A percentile compares a stretch with the other conserved stretches of the same genome.
Conservation (phyloP, 2,329 filamentous ascomycete genomes). For the Fusarium albidum region DNA sequence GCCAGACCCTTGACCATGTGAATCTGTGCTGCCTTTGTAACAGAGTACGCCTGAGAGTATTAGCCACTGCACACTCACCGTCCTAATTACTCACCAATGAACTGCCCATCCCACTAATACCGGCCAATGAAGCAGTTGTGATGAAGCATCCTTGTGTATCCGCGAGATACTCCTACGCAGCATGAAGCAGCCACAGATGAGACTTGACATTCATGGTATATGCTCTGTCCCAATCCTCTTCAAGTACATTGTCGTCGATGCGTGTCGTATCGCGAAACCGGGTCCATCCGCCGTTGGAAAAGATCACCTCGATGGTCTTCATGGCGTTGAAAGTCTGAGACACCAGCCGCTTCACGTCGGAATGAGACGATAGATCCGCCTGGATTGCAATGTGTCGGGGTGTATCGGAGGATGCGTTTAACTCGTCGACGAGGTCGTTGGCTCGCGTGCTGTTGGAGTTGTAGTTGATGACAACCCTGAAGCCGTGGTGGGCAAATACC, state of each 20-base stretch:
- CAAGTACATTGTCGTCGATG: slow-evolving; percentile 60
- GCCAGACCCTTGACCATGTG: slow-evolving; percentile 64
- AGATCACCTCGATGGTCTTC: slow-evolving; percentile 72
- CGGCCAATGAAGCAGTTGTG: slow-evolving; percentile 69
- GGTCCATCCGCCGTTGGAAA: slow-evolving; percentile 74
- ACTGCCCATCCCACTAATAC: slow-evolving; percentile 68
- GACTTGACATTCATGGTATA: slow-evolving; percentile 69
- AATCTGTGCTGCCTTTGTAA: slow-evolving; percentile 77
- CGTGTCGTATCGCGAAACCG: slow-evolving; percentile 52
- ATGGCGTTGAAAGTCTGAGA: slow-evolving; percentile 64
- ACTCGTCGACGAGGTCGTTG: slow-evolving; percentile 61
- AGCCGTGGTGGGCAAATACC: slow-evolving; percentile 72
- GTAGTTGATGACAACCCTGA: slow-evolving; percentile 78
- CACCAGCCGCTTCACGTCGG: slow-evolving; percentile 67
- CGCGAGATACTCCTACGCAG: slow-evolving; percentile 60
- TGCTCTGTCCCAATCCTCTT: slow-evolving; percentile 65
- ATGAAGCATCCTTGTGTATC: slow-evolving; percentile 66
- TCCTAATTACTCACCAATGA: slow-evolving; percentile 52
- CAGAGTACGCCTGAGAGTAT: slow-evolving; percentile 67
- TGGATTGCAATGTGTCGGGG: slow-evolving; percentile 54
- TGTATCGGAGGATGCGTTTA: slow-evolving; percentile 51
- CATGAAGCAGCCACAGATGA: slow-evolving; percentile 66
- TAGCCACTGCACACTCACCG: background rate
- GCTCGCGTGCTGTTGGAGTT: slow-evolving; percentile 67
- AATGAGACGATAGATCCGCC: slow-evolving; percentile 69